Base-by-base conservation (phyloP, 495 filamentous ascomycete genomes). In the Penicillium psychrofluorescens region DNA sequence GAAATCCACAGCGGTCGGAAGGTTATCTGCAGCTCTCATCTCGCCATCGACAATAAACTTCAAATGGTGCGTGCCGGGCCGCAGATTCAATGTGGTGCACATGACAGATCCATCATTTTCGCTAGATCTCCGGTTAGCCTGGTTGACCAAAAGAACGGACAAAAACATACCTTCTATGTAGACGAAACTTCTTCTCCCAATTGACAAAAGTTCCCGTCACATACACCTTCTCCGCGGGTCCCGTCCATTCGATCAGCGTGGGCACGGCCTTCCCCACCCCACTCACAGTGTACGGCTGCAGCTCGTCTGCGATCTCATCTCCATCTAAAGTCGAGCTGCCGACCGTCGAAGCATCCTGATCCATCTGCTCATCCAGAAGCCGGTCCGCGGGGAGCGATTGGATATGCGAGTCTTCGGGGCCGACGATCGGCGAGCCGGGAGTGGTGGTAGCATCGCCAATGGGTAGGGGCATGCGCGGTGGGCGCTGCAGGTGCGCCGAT, bases 161-260 rank as follows among this genome's bases (percentile, higher is more conserved):
- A 22, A 22, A 22, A 22, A 47, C 62, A 55, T 75, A 95, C 90
- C 83, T 81, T 72, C 77, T 83, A 61, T 87, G 80, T 58, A 98
- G 68, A 40, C 82, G 79, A 52, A 84, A 90, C 62, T 96, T 96
- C 64, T 86, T 83, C 60, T 88, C 86, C 92, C 92, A 98, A 55
- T 86, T 82, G 44, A 90, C 90, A 56, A 96, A 95, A 13, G 94
- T 97, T 48, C 92, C 92, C 1, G 94, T 97, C 32, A 98, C 87
- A 62, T 94, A 97, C 44, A 97, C 81, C 67, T 88, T 92, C 43
- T 94, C 78, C 29, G 85, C 85, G 31, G 77, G 77, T 22, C 81
- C 75, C 40, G 71, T 75, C 92, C 91, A 98, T 64, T 88, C 83
- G 32, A 98, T 78, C 29, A 75, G 59, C 10, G 88, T 95, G 7